Percentiles rank a stretch among this genome's conserved stretches.
phyloP scores from a whole-genome alignment of 495 filamentous ascomycete genomes.

The Immersiella caudata region DNA sequence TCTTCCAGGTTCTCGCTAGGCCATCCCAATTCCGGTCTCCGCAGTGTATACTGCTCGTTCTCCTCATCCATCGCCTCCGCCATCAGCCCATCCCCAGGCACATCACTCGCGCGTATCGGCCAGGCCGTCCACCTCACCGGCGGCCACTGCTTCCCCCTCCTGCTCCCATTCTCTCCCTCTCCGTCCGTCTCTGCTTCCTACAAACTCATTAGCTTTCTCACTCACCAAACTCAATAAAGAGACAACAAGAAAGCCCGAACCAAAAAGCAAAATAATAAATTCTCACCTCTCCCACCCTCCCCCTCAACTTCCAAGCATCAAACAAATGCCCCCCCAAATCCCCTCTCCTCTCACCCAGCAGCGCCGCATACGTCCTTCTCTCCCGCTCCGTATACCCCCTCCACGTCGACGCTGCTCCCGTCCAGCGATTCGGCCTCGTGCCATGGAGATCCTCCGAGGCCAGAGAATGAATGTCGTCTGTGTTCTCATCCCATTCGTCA shows the following conservation, averaged over 20 bases:
- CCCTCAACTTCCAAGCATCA: slow-evolving; percentile 67
- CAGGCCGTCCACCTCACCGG: slow-evolving; percentile 69
- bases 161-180: slow-evolving; percentile 35
- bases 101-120: slow-evolving; percentile 64
- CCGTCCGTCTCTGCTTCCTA: not conserved
- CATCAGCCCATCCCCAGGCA: slow-evolving; percentile 56
- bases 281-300: slow-evolving; percentile 38
- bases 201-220: not conserved
- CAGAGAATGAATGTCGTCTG: not conserved
- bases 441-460: slow-evolving; percentile 39
- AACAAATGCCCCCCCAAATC: slow-evolving; percentile 78
- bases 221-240: not conserved
- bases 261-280: not conserved
- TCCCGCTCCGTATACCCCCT: slow-evolving; percentile 59
- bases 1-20: slow-evolving; percentile 67
- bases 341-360: slow-evolving; percentile 58
- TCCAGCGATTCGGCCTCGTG: slow-evolving; percentile 53
- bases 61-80: slow-evolving; percentile 45
- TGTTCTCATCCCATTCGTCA: not conserved
- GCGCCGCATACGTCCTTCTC: slow-evolving; percentile 55
- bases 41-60: slow-evolving; percentile 48
- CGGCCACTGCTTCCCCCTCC: slow-evolving; percentile 43
- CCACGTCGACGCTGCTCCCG: slow-evolving; percentile 64
- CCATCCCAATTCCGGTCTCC: slow-evolving; percentile 33
- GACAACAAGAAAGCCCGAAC: too few species aligned